These are phyloP conservation scores for Saturnispora galanensis DNA, from an alignment of 805 yeast genomes.

Conservation along the genomic window DNA sequence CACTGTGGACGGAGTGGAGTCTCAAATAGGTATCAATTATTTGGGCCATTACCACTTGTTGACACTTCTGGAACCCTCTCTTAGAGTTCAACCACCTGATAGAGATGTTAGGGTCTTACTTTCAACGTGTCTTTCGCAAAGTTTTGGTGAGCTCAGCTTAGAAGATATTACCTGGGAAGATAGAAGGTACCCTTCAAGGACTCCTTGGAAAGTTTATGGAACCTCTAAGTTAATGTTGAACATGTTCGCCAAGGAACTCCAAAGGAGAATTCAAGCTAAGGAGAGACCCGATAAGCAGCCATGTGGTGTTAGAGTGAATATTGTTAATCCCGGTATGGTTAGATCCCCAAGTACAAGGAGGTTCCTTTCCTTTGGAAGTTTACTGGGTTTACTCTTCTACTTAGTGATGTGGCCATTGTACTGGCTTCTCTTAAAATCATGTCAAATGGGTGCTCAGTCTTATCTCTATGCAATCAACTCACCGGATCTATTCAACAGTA, in stretches of 20 bases:
- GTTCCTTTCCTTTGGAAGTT: conserved; percentile 63
- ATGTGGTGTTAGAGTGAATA: conserved; percentile 54
- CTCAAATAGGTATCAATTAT: conserved; percentile 77
- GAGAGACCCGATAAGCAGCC: conserved; percentile 67
- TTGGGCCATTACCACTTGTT: conserved; percentile 73
- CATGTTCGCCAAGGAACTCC: conserved; percentile 71
- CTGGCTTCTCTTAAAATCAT: conserved; percentile 72
- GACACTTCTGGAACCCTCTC: conserved; percentile 70
- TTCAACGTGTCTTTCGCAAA: conserved; percentile 71
- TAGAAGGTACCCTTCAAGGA: conserved; percentile 44
- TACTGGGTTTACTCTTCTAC: conserved; percentile 51
- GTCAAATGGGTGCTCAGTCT: conserved; percentile 74
- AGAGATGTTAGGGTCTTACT: conserved; percentile 80
- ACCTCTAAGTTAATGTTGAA: conserved; percentile 70
- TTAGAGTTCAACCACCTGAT: conserved; percentile 87
- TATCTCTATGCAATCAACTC: conserved; percentile 57
- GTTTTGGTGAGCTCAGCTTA: conserved; percentile 56
- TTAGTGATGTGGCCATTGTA: conserved; percentile 67
- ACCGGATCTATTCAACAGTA: conserved; percentile 54
- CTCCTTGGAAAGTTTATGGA: conserved; percentile 75
- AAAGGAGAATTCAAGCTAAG: conserved; percentile 46
- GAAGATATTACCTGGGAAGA: conserved; percentile 55
- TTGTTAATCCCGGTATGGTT: conserved; percentile 90
- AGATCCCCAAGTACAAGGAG: conserved; percentile 81
- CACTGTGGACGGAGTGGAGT: conserved; percentile 76